Evolutionary conservation across 1,284 basidiomycete genomes (phyloP).

Genomic region (Malassezia restricta): DNA sequence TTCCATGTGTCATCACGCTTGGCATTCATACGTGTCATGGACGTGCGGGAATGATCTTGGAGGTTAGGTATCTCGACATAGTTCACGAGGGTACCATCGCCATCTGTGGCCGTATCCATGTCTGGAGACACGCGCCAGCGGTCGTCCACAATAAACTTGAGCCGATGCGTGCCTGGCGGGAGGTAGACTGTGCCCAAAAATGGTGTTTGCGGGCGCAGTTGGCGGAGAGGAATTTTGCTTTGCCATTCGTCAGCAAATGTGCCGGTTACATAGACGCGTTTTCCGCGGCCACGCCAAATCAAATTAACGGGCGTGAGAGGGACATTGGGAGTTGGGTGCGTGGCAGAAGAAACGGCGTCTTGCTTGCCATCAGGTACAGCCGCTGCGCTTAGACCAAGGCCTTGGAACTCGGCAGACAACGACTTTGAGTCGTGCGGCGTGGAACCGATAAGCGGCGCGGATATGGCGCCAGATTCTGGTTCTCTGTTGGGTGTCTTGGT

Average conservation of each 20-base stretch:
- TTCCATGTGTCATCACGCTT: conserved; percentile 5
- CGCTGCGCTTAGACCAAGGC: too few species aligned
- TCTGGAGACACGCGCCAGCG: conserved; percentile 64
- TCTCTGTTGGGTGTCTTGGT: too few species aligned
- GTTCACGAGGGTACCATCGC: conserved; percentile 87
- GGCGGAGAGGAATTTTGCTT: conserved; percentile 46
- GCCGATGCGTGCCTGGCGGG: conserved; percentile 80
- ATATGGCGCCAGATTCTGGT: too few species aligned
- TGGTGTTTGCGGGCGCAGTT: conserved; percentile 22
- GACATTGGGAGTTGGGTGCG: conserved; percentile 13
- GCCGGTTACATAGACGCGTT: conserved; percentile 52
- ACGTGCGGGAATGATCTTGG: conserved; percentile 7
- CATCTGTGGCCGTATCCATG: conserved; percentile 80
- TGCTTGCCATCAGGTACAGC: conserved; percentile 2
- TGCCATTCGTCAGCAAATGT: conserved; percentile 55
- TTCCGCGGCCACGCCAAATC: conserved; percentile 35
- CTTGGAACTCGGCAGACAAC: too few species aligned
- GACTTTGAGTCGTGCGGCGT: too few species aligned
- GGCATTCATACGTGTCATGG: neutral
- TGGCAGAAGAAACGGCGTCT: conserved; percentile 11
- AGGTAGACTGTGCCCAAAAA: conserved; percentile 38
- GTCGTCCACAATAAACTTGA: conserved; percentile 92
- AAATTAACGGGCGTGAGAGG: conserved; percentile 21
- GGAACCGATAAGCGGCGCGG: too few species aligned
- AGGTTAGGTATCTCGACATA: conserved; percentile 51